These are phyloP conservation scores for Nakazawaea wickerhamii DNA, from an alignment of 805 yeast species.

Conservation along the genomic window DNA sequence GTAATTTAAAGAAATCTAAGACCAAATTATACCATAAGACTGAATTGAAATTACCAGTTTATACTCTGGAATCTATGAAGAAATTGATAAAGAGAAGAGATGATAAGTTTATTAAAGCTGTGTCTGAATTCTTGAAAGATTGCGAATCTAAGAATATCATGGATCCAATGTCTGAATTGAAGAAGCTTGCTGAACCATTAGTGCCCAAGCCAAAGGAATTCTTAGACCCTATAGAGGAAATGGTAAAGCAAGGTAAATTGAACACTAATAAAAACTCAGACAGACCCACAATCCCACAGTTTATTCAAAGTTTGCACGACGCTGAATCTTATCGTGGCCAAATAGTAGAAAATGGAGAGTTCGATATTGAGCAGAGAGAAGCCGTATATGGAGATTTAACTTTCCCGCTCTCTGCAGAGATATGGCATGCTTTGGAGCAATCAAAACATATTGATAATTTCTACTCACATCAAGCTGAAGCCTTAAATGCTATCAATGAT, in stretches of 20 bases:
- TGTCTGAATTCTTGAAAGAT: conserved; percentile 30
- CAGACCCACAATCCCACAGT: conserved; percentile 39
- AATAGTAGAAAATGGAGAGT: conserved; percentile 46
- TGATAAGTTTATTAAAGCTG: conserved; percentile 39
- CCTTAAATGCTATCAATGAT: conserved; percentile 50
- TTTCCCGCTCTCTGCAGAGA: conserved; percentile 44
- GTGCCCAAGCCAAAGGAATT: conserved; percentile 47
- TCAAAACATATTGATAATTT: conserved; percentile 45
- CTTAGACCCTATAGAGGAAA: conserved; percentile 58
- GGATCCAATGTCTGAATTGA: conserved; percentile 39
- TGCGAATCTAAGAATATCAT: conserved; percentile 24
- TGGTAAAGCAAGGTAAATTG: conserved; percentile 31
- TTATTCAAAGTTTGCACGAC: conserved; percentile 44
- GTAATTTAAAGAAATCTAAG: conserved; percentile 44
- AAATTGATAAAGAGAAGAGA: conserved; percentile 55
- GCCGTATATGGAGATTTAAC: conserved; percentile 41
- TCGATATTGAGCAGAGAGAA: conserved; percentile 35
- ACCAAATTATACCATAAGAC: conserved; percentile 36
- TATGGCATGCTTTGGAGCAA: conserved; percentile 45
- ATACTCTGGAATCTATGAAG: conserved; percentile 52
- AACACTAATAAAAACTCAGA: conserved; percentile 16
- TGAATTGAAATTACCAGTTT: conserved; percentile 44
- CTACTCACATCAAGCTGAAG: conserved; percentile 80
- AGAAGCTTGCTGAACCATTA: conserved; percentile 25
- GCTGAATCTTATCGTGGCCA: conserved; percentile 57